Base-by-base conservation (phyloP, 257 asterid species). In the Lantana camara region DNA sequence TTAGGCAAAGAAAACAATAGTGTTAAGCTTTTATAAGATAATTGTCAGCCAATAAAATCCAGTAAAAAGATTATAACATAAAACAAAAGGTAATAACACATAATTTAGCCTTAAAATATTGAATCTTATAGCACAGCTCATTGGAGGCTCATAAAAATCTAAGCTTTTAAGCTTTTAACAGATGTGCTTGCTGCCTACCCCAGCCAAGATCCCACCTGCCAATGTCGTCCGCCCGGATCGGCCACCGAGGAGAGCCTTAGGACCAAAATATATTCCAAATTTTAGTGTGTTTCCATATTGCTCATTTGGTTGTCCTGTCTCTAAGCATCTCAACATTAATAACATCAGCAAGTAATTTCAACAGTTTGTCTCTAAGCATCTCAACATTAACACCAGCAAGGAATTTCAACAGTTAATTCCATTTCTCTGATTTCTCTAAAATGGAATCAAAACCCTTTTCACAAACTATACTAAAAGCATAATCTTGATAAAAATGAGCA, bases 1-100 rank as follows among this genome's bases (percentile, higher is more conserved):
- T 48, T 24, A 66, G 48, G 27, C 56, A 54, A 8, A 23, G 65
- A 48, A 13, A 35, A n/a, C 30, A 44, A 35, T 41, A 54, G 61
- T 11, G 51, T 38, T 4, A 66, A 52, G 50, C 17, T 14, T 27
- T 3, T 9, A 19, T 24, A 71, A 73, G 40, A 32, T 40, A 17
- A 13, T 16, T 16, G 22, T 40, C 30, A 67, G 49, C 32, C 30
- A 50, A 68, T 44, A 37, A 7, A 40, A n/a, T 32, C 30, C 32
- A 38, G 4, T 1, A 3, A 35, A 35, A 35, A 3, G 55, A 30
- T 9, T 41, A 17, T 9, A 0, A 16, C n/a, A n/a, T n/a, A 48
- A 22, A 11, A 48, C 7, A 5, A 27, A 54, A 7, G 20, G 22
- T 4, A 20, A 55, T 1, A 35, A 54, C 62, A 13, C 46, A n/a